Base-by-base conservation (phyloP, 805 yeast species). In the Yarrowia divulgata region DNA sequence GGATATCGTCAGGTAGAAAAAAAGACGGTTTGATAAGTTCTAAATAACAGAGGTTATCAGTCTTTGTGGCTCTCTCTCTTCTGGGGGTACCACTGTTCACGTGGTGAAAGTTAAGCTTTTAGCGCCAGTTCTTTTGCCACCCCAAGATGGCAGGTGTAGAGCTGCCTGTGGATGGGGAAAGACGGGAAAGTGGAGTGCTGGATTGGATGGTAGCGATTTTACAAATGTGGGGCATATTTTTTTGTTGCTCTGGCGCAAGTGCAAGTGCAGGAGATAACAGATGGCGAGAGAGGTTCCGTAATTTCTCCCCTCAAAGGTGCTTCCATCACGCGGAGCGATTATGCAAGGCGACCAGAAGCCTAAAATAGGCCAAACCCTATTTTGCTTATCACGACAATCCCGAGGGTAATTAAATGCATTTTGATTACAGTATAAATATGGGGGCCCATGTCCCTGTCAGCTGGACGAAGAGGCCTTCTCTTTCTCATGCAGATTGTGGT, bases 241-340 rank as follows among this genome's bases (percentile, higher is more conserved):
- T 34, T 34, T 34, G 37, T 34, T 34, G 29, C 29, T 23, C 29
- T 23, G 29, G 29, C 3, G 29, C 29, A 23, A 23, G 29, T 23
- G 29, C 4, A 23, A 23, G 29, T 35, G 13, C 42, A 39, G 13
- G 42, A 16, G 42, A 23, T 23, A 23, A 23, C 29, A 23, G 29
- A 23, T 23, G 29, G 29, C 29, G 29, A 23, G 29, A 23, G 4
- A 4, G 29, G 29, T 23, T 23, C 29, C 29, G 29, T 23, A 23
- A 2, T 23, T 23, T 4, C 29, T 18, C 60, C 60, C 60, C 60
- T 54, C 60, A 54, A 18, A 60, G 50, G 66, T 60, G 66, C 66
- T 45, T 60, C 66, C 50, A 60, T 60, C 66, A 60, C 66, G 66
- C 66, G 66, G 66, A 60, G 66, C 50, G 66, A 60, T 60, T 60